Percentiles rank a stretch among this genome's conserved stretches.
These are phyloP conservation scores for Paramecium biaurelia DNA, from an alignment of 73 alveolate species.

Conservation along the genomic window DNA sequence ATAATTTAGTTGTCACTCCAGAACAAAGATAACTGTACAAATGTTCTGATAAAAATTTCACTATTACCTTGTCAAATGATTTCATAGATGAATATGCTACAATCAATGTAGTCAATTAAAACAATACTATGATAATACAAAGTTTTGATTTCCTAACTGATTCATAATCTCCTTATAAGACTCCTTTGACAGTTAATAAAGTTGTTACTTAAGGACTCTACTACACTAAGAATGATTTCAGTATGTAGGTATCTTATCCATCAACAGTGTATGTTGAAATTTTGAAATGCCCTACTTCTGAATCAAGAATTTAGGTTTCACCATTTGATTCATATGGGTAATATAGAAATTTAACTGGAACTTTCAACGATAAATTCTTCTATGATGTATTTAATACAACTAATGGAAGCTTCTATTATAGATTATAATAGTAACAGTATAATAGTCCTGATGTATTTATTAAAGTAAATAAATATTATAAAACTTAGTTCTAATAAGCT, in stretches of 20 bases:
- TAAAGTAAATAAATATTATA: not conserved
- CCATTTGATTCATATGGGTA: not conserved
- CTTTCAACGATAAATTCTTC: not conserved
- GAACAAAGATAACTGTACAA: not conserved
- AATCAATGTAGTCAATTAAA: not conserved
- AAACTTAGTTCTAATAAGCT: not conserved
- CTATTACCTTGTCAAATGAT: not conserved
- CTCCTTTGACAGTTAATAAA: not conserved
- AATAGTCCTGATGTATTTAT: not conserved
- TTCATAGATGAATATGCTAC: not conserved
- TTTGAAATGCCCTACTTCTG: not conserved
- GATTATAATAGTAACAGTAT: not conserved
- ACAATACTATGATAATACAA: not conserved
- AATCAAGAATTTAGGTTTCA: not conserved
- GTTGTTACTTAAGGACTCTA: not conserved
- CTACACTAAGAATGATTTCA: not conserved
- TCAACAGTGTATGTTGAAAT: constrained; percentile 1
- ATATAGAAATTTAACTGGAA: not conserved
- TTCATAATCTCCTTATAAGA: not conserved
- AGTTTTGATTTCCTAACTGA: not conserved
- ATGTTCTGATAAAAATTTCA: not conserved
- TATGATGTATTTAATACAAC: not conserved
- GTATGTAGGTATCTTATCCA: not conserved
- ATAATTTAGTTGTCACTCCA: not conserved
- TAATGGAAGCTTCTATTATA: not conserved